Conservation (phyloP, 2,329 filamentous ascomycete genomes). For the Colletotrichum tofieldiae region DNA sequence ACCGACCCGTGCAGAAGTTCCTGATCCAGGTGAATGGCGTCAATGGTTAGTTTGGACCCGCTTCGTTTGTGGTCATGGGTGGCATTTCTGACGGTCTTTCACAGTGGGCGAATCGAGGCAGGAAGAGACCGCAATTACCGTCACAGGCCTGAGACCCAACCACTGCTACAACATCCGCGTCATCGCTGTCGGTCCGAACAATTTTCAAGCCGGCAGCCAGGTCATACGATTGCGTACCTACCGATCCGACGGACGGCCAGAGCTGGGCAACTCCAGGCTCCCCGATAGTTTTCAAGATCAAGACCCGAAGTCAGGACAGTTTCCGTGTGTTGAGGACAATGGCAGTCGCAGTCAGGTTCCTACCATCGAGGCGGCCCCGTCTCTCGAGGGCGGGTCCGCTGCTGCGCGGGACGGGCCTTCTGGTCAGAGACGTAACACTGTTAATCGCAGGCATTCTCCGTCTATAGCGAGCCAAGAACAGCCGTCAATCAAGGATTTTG, state of each 20-base stretch:
- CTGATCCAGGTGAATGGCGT: slow-evolving; percentile 95
- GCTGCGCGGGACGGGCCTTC: slow-evolving; percentile 77
- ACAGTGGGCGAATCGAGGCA: slow-evolving; percentile 86
- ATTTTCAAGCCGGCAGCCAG: slow-evolving; percentile 91
- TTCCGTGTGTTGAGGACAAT: slow-evolving; percentile 58
- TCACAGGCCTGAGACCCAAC: slow-evolving; percentile 87
- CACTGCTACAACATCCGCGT: slow-evolving; percentile 96
- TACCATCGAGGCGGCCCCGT: slow-evolving; percentile 72
- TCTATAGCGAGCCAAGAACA: slow-evolving; percentile 58
- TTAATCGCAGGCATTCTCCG: slow-evolving; percentile 80
- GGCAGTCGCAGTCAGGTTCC: slow-evolving; percentile 66
- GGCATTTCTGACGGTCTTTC: slow-evolving; percentile 6
- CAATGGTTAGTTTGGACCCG: slow-evolving; percentile 73
- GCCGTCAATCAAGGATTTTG: slow-evolving; percentile 61
- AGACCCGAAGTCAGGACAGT: slow-evolving; percentile 54
- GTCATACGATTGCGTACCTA: slow-evolving; percentile 88
- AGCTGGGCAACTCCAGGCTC: slow-evolving; percentile 69
- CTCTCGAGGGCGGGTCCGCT: slow-evolving; percentile 72
- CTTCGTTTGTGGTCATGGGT: background rate
- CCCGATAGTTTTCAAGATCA: slow-evolving; percentile 71
- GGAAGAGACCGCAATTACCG: slow-evolving; percentile 89
- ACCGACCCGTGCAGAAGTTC: slow-evolving; percentile 84
- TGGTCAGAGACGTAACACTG: slow-evolving; percentile 73
- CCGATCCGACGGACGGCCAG: slow-evolving; percentile 74
- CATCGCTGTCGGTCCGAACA: slow-evolving; percentile 90